A percentile compares a stretch with the other conserved stretches of the same genome.
These are phyloP conservation scores for Colletotrichum australisinense DNA, from an alignment of 2,329 filamentous ascomycete species.

Conservation along the genomic window DNA sequence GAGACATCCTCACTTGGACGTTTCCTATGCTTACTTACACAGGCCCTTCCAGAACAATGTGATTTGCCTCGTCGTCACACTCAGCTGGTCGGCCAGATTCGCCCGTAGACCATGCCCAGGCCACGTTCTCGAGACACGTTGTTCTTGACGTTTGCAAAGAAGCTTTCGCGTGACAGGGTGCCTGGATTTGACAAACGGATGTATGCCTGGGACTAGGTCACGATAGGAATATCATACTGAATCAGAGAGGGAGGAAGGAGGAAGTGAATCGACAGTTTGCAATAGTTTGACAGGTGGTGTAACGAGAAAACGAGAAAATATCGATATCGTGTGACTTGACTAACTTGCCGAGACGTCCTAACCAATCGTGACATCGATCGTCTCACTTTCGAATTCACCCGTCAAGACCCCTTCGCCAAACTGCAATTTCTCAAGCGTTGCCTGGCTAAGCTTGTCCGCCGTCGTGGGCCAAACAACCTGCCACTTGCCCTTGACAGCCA, in stretches of 20 bases:
- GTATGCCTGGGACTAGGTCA: neutral
- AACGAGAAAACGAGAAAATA: neutral
- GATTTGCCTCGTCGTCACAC: neutral
- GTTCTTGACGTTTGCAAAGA: neutral
- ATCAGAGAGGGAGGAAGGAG: too few relatives aligned
- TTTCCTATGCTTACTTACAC: neutral
- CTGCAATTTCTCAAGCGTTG: conserved; percentile 30
- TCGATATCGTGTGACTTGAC: neutral
- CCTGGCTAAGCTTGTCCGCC: conserved; percentile 31
- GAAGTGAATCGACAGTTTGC: neutral
- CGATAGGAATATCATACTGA: neutral
- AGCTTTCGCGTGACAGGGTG: neutral
- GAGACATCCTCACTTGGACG: neutral
- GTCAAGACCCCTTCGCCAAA: conserved; percentile 32
- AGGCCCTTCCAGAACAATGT: neutral
- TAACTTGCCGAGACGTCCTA: neutral
- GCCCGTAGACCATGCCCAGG: neutral
- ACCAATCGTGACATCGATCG: conserved; percentile 22
- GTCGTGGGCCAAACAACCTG: conserved; percentile 47
- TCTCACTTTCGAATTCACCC: conserved; percentile 32
- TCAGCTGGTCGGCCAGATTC: neutral
- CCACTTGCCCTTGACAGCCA: conserved; percentile 53
- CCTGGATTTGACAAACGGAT: neutral
- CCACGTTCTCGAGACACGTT: conserved; percentile 1
- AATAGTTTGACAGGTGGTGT: neutral